Percentiles rank a stretch among this genome's conserved stretches.
phyloP scores from a whole-genome alignment of 2,329 filamentous ascomycete genomes.

The Alternaria triticina region DNA sequence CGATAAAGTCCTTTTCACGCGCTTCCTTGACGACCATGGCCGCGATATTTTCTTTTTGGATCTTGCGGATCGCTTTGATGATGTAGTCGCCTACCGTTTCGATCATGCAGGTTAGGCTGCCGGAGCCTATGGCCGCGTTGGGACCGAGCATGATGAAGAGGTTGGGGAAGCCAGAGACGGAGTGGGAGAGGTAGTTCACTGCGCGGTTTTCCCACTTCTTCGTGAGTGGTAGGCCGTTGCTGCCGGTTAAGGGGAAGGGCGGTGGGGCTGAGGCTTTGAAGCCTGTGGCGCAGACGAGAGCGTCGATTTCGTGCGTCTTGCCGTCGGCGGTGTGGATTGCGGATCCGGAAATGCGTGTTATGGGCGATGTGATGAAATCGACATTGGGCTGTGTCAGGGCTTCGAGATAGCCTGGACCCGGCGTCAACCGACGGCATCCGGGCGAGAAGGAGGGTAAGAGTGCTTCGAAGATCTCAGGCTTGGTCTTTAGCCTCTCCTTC shows the following conservation, averaged over 20 bases:
- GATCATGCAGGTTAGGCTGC: constrained; percentile 52
- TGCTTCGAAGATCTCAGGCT: constrained; percentile 50
- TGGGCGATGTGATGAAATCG: constrained; percentile 43
- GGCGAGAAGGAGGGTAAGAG: constrained; percentile 53
- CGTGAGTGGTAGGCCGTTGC: constrained; percentile 35
- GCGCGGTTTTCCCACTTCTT: constrained; percentile 46
- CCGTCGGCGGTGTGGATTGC: constrained; percentile 53
- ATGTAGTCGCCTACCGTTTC: constrained; percentile 50
- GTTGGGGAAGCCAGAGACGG: constrained; percentile 46
- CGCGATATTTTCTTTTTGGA: constrained; percentile 53
- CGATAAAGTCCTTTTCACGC: constrained; percentile 38
- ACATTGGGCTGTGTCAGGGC: constrained; percentile 53
- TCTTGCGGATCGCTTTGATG: constrained; percentile 48
- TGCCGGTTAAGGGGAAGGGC: constrained; percentile 48
- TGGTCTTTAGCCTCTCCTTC: constrained; percentile 45
- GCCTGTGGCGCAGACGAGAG: constrained; percentile 55
- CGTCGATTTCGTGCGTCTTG: constrained; percentile 48
- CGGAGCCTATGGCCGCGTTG: constrained; percentile 50
- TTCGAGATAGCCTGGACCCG: constrained; percentile 60
- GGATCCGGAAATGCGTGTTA: constrained; percentile 44
- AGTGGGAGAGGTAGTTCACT: constrained; percentile 39
- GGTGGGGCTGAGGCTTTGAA: constrained; percentile 50
- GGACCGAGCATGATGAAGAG: constrained; percentile 53
- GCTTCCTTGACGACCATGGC: constrained; percentile 40
- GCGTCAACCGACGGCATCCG: constrained; percentile 58